Evolutionary conservation across 441 rosid species (phyloP).

Genomic region (Macaranga tanarius): DNA sequence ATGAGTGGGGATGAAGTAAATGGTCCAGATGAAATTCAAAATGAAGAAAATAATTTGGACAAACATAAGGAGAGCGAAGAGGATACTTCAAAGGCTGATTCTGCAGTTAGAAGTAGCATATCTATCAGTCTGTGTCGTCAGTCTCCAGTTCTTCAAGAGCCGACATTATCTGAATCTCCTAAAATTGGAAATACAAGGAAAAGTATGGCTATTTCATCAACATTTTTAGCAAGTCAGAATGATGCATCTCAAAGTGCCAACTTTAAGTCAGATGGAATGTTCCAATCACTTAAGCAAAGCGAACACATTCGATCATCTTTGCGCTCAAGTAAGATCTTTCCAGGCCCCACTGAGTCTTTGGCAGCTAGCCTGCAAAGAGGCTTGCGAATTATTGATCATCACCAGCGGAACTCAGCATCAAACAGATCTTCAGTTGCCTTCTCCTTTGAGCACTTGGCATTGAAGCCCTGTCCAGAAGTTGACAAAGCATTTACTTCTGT

Average conservation of each 20-base stretch:
- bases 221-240: conserved; percentile 49
- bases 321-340: conserved; percentile 60
- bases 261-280: conserved; percentile 26
- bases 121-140: conserved; percentile 52
- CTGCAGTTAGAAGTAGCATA: conserved; percentile 45
- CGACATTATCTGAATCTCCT: conserved; percentile 83
- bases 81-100: conserved; percentile 30
- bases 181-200: conserved; percentile 72
- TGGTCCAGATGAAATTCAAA: conserved; percentile 47
- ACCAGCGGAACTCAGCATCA: conserved; percentile 53
- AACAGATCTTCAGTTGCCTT: conserved; percentile 66
- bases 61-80: conserved; percentile 31
- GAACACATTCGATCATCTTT: conserved; percentile 66
- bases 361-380: conserved; percentile 95
- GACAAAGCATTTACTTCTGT: conserved; percentile 48
- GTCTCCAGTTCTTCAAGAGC: conserved; percentile 70
- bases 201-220: conserved; percentile 55
- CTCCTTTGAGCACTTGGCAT: conserved; percentile 71
- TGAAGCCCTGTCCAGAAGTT: conserved; percentile 59
- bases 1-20: conserved; percentile 57
- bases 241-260: conserved; percentile 44
- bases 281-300: conserved; percentile 44
- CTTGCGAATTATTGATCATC: conserved; percentile 73
- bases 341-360: conserved; percentile 73
- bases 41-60: conserved; percentile 42